A percentile compares a stretch with the other conserved stretches of the same genome.
Conservation (phyloP, 495 filamentous ascomycete genomes). For the Tuber melanosporum region DNA sequence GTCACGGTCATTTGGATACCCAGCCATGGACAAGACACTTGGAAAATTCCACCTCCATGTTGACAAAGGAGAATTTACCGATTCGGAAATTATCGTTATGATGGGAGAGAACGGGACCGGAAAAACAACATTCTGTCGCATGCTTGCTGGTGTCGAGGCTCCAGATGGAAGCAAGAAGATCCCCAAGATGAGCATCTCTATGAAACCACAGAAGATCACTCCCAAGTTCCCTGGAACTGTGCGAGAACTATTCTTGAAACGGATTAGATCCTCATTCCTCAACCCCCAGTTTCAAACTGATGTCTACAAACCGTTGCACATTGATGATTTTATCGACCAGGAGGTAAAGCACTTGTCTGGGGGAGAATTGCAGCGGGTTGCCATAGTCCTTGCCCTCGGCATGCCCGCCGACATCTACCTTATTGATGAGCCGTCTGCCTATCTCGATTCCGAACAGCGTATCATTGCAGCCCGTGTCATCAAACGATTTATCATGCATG, state of each 20-base stretch:
- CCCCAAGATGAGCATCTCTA: slow-evolving; percentile 90
- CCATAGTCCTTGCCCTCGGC: slow-evolving; percentile 91
- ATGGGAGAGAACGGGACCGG: slow-evolving; percentile 98
- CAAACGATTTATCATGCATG: slow-evolving; percentile 99
- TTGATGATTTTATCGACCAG: slow-evolving; percentile 98
- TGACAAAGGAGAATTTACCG: slow-evolving; percentile 80
- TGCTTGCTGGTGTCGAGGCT: slow-evolving; percentile 87
- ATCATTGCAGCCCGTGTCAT: slow-evolving; percentile 94
- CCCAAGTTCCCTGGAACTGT: slow-evolving; percentile 97
- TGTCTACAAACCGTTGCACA: slow-evolving; percentile 94
- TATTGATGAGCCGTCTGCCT: slow-evolving; percentile 91
- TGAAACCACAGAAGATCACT: slow-evolving; percentile 99
- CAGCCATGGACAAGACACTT: slow-evolving; percentile 86
- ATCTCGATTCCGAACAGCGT: slow-evolving; percentile 98
- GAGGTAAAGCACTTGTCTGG: slow-evolving; percentile 98
- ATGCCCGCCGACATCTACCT: slow-evolving; percentile 97
- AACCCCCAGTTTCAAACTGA: slow-evolving; percentile 98
- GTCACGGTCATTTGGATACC: slow-evolving; percentile 76
- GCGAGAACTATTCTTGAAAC: slow-evolving; percentile 89
- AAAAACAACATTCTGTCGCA: slow-evolving; percentile 95
- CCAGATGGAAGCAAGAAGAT: slow-evolving; percentile 70
- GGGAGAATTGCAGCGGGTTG: slow-evolving; percentile 97
- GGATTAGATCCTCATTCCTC: slow-evolving; percentile 93
- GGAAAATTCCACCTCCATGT: slow-evolving; percentile 80
- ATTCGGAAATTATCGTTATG: slow-evolving; percentile 98